Evolutionary conservation across 1,284 basidiomycete species (phyloP).

Genomic region (Amylostereum chailletii): DNA sequence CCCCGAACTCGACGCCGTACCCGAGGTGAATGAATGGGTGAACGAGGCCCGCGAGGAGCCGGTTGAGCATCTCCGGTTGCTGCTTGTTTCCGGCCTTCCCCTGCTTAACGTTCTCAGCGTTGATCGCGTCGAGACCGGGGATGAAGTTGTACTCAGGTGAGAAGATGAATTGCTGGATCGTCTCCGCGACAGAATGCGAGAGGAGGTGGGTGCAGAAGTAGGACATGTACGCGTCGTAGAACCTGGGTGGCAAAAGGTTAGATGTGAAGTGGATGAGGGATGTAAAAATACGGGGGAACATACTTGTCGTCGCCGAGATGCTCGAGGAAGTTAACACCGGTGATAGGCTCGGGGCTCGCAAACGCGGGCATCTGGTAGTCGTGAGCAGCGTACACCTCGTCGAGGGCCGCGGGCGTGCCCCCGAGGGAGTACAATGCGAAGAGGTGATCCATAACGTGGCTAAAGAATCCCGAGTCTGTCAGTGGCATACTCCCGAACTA

Average conservation of each 20-base stretch:
- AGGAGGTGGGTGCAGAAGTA: slow-evolving; percentile 45
- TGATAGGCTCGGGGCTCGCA: slow-evolving; percentile 34
- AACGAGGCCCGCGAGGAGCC: slow-evolving; percentile 48
- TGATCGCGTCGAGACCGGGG: slow-evolving; percentile 1
- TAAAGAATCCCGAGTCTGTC: slow-evolving; percentile 11
- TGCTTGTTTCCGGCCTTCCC: slow-evolving; percentile 17
- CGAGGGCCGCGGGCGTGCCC: slow-evolving; percentile 29
- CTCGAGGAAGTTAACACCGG: slow-evolving; percentile 33
- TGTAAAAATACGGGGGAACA: slow-evolving; percentile 7
- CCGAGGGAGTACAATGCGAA: slow-evolving; percentile 44
- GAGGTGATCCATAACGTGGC: slow-evolving; percentile 42
- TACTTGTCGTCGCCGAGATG: slow-evolving; percentile 43
- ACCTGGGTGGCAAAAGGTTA: slow-evolving; percentile 27
- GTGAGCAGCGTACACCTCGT: slow-evolving; percentile 34
- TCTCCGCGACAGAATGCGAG: slow-evolving; percentile 29
- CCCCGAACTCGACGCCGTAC: slow-evolving; percentile 55
- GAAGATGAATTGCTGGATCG: slow-evolving; percentile 52
- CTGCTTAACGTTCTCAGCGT: neutral
- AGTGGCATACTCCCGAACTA: too few relatives aligned
- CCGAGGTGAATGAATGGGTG: slow-evolving; percentile 62
- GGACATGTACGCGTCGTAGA: slow-evolving; percentile 44
- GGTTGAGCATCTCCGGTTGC: slow-evolving; percentile 51
- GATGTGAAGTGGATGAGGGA: neutral
- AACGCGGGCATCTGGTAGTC: slow-evolving; percentile 30
- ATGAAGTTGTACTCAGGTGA: slow-evolving; percentile 36